phyloP scores from a whole-genome alignment of 2,329 filamentous ascomycete species.

The Daldinia eschscholtzii region DNA sequence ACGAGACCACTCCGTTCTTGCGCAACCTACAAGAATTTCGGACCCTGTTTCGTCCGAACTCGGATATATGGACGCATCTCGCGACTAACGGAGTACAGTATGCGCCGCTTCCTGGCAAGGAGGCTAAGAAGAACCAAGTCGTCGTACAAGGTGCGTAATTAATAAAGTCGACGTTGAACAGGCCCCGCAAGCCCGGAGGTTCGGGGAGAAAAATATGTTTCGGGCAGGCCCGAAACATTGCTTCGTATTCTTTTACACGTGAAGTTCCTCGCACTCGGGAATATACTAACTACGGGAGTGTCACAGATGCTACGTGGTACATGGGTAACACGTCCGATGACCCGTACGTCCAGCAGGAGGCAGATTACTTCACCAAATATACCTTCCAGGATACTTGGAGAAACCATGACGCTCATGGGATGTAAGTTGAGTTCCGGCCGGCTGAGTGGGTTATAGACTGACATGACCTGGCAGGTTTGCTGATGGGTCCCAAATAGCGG shows the following conservation, averaged over 20 bases:
- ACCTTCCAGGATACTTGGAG: conserved; percentile 71
- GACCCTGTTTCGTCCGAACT: conserved; percentile 71
- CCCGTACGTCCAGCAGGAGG: conserved; percentile 66
- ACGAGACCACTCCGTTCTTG: conserved; percentile 66
- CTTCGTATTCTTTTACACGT: conserved; percentile 16
- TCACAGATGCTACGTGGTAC: conserved; percentile 70
- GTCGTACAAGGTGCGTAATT: conserved; percentile 61
- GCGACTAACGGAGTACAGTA: conserved; percentile 68
- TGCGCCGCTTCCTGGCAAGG: conserved; percentile 63
- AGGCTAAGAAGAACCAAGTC: conserved; percentile 58
- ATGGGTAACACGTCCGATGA: conserved; percentile 66
- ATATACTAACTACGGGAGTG: conserved; percentile 30
- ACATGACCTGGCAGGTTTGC: conserved; percentile 54
- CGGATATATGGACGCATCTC: conserved; percentile 71
- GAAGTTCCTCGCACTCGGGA: conserved; percentile 14
- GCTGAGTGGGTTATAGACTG: conserved; percentile 12
- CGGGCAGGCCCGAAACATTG: conserved; percentile 19
- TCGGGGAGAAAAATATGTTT: conserved; percentile 27
- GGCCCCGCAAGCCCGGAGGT: conserved; percentile 12
- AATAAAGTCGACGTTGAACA: conserved; percentile 26
- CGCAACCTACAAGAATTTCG: conserved; percentile 72
- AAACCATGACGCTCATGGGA: conserved; percentile 68
- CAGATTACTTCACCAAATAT: conserved; percentile 76
- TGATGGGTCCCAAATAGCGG: conserved; percentile 63
- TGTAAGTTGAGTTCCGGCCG: conserved; percentile 43